Base-by-base conservation (phyloP, 139 green algal genomes). In the Ettlia oleoabundans region DNA sequence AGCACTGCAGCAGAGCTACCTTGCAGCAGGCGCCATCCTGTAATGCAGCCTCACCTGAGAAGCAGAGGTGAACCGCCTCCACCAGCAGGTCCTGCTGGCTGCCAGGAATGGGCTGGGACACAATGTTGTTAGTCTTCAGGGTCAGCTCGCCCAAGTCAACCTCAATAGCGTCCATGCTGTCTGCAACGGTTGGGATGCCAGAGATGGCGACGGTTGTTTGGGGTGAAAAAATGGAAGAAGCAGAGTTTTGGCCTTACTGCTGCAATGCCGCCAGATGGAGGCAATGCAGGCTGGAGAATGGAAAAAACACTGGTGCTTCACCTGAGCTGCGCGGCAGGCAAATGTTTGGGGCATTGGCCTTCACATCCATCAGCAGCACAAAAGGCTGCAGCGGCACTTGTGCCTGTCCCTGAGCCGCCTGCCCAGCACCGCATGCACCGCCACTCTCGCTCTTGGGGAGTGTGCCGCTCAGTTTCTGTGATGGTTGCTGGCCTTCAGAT, bases 131-230 rank as follows among this genome's bases (percentile, higher is more conserved):
- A 55, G 33, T 78, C 35, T 69, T 52, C 68, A 96, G 64, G 7
- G 72, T 70, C 13, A 98, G 70, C 3, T 85, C 75, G 15, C 95
- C 95, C 65, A 98, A 88, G 68, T 97, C 94, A 8, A 94, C 72
- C 77, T 95, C 89, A 61, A 98, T 65, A 3, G 62, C 32, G 30
- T 86, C 81, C 21, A 53, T 24, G 61, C 80, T 84, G 55, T 52
- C 64, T 52, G 64, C 35, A 70, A n/a, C n/a, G n/a, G n/a, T n/a
- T n/a, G n/a, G n/a, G n/a, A n/a, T n/a, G n/a, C n/a, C n/a, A n/a
- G n/a, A n/a, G n/a, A n/a, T n/a, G n/a, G n/a, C n/a, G n/a, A n/a
- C n/a, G n/a, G n/a, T n/a, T n/a, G n/a, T n/a, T n/a, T n/a, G n/a
- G n/a, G n/a, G n/a, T n/a, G n/a, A n/a, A n/a, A n/a, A n/a, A n/a